Evolutionary conservation across 2,329 filamentous ascomycete species (phyloP).

Genomic region (Dactylellina haptotyla): DNA sequence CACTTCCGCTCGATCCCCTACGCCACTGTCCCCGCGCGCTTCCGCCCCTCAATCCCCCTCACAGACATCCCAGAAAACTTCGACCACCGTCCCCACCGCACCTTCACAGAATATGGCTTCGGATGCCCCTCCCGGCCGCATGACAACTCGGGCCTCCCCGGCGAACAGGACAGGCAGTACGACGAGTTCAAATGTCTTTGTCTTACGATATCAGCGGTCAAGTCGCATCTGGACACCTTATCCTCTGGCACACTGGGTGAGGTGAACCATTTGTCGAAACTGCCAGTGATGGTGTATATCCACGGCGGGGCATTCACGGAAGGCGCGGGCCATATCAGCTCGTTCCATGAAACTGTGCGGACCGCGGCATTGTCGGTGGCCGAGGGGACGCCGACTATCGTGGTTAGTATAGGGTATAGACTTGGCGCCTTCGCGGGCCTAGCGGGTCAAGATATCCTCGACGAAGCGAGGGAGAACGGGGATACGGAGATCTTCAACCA

Average conservation of each 20-base stretch:
- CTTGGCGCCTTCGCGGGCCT: slow-evolving; percentile 45
- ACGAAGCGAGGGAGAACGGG: slow-evolving; percentile 24
- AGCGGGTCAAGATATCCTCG: slow-evolving; percentile 26
- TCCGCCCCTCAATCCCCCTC: slow-evolving; percentile 37
- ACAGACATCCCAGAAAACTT: slow-evolving; percentile 33
- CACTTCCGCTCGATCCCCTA: slow-evolving; percentile 50
- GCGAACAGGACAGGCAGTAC: slow-evolving; percentile 24
- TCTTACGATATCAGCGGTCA: slow-evolving; percentile 40
- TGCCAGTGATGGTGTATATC: slow-evolving; percentile 30
- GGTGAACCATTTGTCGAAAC: slow-evolving; percentile 21
- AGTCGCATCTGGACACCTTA: slow-evolving; percentile 8
- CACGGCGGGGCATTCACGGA: slow-evolving; percentile 47
- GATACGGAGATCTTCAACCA: slow-evolving; percentile 49
- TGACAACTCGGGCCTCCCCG: slow-evolving; percentile 23
- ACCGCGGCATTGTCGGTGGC: slow-evolving; percentile 22
- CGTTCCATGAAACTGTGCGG: slow-evolving; percentile 31
- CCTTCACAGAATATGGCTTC: slow-evolving; percentile 51
- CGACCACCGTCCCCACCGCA: slow-evolving; percentile 41
- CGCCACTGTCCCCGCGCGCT: slow-evolving; percentile 45
- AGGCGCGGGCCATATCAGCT: slow-evolving; percentile 38
- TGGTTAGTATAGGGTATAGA: slow-evolving; percentile 38
- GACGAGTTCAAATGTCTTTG: slow-evolving; percentile 48
- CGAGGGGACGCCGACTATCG: slow-evolving; percentile 13
- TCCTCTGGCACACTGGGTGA: slow-evolving; percentile 9
- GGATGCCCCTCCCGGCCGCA: slow-evolving; percentile 42